A percentile compares a stretch with the other conserved stretches of the same genome.
These are phyloP conservation scores for Hemisphaericaspora nanyangensis DNA, from an alignment of 805 yeast genomes.

Conservation along the genomic window DNA sequence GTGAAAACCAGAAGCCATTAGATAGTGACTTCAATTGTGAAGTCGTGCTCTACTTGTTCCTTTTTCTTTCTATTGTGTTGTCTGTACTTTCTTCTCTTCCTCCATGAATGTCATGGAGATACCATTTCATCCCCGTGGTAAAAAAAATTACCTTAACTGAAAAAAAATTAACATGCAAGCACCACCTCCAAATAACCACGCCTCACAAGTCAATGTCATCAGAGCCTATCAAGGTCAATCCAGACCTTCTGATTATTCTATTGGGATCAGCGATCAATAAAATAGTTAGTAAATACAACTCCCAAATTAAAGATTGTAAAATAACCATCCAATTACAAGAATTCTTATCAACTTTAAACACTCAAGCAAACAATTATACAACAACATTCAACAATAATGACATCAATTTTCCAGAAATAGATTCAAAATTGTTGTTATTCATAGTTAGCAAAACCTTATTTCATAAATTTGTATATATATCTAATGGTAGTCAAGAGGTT, in stretches of 20 bases:
- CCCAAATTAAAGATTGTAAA: conserved; percentile 3
- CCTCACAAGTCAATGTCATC: too few relatives aligned
- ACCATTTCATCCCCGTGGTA: too few relatives aligned
- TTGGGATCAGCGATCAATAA: conserved; percentile 15
- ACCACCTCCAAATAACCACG: too few relatives aligned
- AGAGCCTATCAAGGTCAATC: conserved; percentile 8
- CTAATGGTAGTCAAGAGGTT: conserved; percentile 13
- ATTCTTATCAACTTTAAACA: conserved; percentile 10
- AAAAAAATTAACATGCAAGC: too few relatives aligned
- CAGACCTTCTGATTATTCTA: conserved; percentile 11
- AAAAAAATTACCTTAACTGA: too few relatives aligned
- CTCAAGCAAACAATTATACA: conserved; percentile 7
- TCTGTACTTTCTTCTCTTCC: too few relatives aligned
- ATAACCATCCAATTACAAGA: conserved; percentile 7
- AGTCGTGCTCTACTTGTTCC: too few relatives aligned
- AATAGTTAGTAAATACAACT: conserved; percentile 5
- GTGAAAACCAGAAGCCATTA: too few relatives aligned
- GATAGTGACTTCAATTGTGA: too few relatives aligned
- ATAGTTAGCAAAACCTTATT: conserved; percentile 8
- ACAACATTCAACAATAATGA: conserved; percentile 8
- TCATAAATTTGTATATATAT: conserved; percentile 18
- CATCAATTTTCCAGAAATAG: conserved; percentile 7
- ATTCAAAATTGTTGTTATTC: conserved; percentile 6
- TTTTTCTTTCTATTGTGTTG: too few relatives aligned
- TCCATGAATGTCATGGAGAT: too few relatives aligned